Evolutionary conservation across 2,329 filamentous ascomycete genomes (phyloP), one percentile per base, ranked within the genome.

Genomic region (Colletotrichum acutatum): DNA sequence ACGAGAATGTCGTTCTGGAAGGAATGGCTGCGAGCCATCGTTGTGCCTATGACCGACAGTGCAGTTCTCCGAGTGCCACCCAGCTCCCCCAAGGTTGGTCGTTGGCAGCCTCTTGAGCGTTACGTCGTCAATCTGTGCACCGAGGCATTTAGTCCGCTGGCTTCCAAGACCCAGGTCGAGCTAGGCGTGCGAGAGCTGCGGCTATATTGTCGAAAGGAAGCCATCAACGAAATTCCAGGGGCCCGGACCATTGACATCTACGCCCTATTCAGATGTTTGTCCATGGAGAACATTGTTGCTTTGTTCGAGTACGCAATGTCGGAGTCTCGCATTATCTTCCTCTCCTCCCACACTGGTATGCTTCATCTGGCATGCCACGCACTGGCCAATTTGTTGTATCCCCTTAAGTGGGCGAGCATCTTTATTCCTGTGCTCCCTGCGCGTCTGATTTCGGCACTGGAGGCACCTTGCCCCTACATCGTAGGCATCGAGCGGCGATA

Each of bases 51-150:
- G 97, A 95, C 92, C 1, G 95, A 97, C 79, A 95, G 96, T 24
- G 91, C 89, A 16, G 88, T 99, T 34, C 84, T 97, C 76, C 90
- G 95, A 69, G 91, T 99, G 8, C 95, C 97, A 7, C 88, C 94
- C 11, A 97, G 93, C 82, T 98, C 96, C 5, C 95, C 97, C 14
- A 94, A 92, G 78, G 91, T 98, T 75, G 97, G 97, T 57, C 91
- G 95, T 80, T 99, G 97, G 97, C 96, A 98, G 81, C 97, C 97
- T 16, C 85, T 99, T 73, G 97, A 99, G 85, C 92, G 95, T 79
- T 99, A 98, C 82, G 95, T 99, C 42, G 93, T 98, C 84, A 98
- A 98, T 81, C 87, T 99, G 42, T 99, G 97, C 83, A 95, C 95
- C 11, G 96, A 98, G 83, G 97, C 97, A 2, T 93, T 97, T 79